Conservation (phyloP, 208 protist species). For the Acanthamoeba quina region DNA sequence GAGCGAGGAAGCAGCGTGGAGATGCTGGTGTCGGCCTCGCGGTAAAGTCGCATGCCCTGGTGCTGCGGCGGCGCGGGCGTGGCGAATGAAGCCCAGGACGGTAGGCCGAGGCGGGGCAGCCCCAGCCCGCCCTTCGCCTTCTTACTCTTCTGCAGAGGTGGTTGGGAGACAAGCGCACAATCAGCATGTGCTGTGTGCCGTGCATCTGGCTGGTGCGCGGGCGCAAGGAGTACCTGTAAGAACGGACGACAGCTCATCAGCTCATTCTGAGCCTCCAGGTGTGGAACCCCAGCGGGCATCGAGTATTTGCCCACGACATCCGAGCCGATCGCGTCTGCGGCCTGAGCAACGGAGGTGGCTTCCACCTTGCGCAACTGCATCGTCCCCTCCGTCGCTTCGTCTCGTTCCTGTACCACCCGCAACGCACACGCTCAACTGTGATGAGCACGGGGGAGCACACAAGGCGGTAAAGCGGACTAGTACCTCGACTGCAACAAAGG, state of each 20-base stretch:
- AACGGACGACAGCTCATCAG: too few species aligned
- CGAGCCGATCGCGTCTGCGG: not conserved
- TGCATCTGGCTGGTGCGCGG: too few species aligned
- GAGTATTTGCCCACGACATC: not conserved
- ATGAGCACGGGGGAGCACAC: not conserved
- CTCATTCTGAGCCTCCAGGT: too few species aligned
- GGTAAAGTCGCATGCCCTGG: not conserved
- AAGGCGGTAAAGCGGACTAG: not conserved
- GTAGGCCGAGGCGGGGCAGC: not conserved
- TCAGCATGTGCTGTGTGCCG: too few species aligned
- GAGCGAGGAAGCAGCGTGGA: not conserved
- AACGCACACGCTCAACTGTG: not conserved
- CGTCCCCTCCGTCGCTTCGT: constrained; percentile 43
- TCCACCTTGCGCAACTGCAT: constrained; percentile 20
- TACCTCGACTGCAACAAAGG: constrained; percentile 78
- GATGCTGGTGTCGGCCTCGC: too few species aligned
- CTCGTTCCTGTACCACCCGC: not conserved
- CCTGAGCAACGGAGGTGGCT: not conserved
- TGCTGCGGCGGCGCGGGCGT: not conserved
- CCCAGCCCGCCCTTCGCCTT: not conserved
- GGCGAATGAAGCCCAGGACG: not conserved
- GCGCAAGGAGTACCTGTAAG: too few species aligned
- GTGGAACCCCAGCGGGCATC: too few species aligned
- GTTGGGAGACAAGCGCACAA: too few species aligned
- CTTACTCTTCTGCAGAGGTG: not conserved